Base-by-base conservation (phyloP, 768 basidiomycete species). In the Naganishia vaughanmartiniae region DNA sequence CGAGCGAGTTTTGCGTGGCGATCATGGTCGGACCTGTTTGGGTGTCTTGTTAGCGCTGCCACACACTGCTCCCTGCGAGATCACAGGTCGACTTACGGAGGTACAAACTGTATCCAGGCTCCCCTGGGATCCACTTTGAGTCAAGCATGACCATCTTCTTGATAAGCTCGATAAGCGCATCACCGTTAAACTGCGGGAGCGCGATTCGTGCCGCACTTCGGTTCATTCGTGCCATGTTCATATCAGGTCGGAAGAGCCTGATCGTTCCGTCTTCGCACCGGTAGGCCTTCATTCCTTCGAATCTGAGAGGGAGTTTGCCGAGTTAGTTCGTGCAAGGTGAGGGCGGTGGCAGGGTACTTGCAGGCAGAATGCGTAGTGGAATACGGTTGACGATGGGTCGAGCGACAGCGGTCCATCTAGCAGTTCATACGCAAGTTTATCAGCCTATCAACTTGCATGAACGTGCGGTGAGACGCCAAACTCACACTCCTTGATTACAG, bases 151-250 rank as follows among this genome's bases (percentile, higher is more conserved):
- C 84, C 75, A 98, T 89, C 81, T 89, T 85, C 84, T 93, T 93
- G 79, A 98, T 90, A 66, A 93, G 85, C 67, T 89, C 86, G 0
- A 89, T 83, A 45, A 95, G 83, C 15, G 87, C 86, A 65, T 88
- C 86, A 21, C 89, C 89, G 75, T 93, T 82, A 80, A 97, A 98
- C 5, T 84, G 86, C 91, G 90, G 91, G 19, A 92, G 83, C 0
- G 90, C 91, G 66, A 92, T 84, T 51, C 94, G 87, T 30, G 82
- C 74, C 17, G 94, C 93, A 76, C 89, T 91, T 55, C 74, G 86
- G 83, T 92, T 92, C 93, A 98, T 93, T 31, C 94, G 88, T 77
- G 88, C 88, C 93, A 97, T 95, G 83, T 97, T 96, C 91, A 92
- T 91, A 82, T 96, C 92, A 2, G 94, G 95, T 54, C 94, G 85